These are phyloP conservation scores for Kurtzmaniella quercitrusa DNA, from an alignment of 1,139 yeast genomes.

Conservation along the genomic window DNA sequence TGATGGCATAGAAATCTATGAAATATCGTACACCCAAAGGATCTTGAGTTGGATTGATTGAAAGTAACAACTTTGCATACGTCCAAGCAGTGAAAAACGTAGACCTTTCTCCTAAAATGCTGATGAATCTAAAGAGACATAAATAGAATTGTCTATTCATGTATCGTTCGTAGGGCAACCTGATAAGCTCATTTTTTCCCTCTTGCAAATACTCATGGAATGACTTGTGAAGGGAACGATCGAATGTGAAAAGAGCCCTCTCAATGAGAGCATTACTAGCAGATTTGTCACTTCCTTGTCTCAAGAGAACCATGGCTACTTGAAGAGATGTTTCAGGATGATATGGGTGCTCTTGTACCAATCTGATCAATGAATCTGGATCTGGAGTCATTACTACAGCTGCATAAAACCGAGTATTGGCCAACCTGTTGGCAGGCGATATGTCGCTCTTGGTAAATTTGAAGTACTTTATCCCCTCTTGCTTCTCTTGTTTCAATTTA, in stretches of 20 bases:
- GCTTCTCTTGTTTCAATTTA: conserved; percentile 42
- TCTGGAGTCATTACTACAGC: conserved; percentile 68
- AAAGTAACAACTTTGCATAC: conserved; percentile 65
- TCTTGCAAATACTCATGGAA: conserved; percentile 44
- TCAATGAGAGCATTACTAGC: conserved; percentile 70
- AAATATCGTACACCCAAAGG: conserved; percentile 82
- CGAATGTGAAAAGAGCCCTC: conserved; percentile 74
- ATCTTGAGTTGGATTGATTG: conserved; percentile 74
- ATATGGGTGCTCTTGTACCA: conserved; percentile 61
- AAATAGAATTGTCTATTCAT: conserved; percentile 76
- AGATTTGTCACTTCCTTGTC: conserved; percentile 72
- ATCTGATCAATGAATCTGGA: conserved; percentile 58
- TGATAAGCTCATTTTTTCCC: conserved; percentile 54
- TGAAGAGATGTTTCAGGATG: conserved; percentile 78
- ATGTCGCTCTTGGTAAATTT: conserved; percentile 37
- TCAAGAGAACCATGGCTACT: conserved; percentile 66
- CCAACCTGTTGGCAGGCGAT: conserved; percentile 38
- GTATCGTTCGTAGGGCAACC: conserved; percentile 73
- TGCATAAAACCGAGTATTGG: conserved; percentile 60
- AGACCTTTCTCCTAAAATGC: conserved; percentile 70
- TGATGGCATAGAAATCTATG: conserved; percentile 73
- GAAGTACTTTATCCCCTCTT: conserved; percentile 53
- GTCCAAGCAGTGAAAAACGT: conserved; percentile 73
- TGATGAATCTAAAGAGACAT: conserved; percentile 67
- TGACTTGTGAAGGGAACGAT: conserved; percentile 45